Conservation (phyloP, 1,284 basidiomycete genomes). For the Irpex lacteus region DNA sequence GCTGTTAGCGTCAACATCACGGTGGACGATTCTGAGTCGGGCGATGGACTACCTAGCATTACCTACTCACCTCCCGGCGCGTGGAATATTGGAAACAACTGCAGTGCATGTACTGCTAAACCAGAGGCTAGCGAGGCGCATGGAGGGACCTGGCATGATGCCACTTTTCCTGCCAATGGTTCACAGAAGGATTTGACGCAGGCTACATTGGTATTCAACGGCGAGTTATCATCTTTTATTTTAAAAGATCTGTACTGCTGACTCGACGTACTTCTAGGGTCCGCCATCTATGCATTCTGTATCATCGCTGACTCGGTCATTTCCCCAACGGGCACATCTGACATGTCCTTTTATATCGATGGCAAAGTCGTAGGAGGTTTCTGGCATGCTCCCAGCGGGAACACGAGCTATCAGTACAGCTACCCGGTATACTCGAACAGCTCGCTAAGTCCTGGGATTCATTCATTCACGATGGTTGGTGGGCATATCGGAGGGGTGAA, state of each 20-base stretch:
- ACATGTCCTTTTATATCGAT: background rate
- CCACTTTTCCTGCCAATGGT: background rate
- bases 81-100: constrained; percentile 8
- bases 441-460: background rate
- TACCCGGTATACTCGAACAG: background rate
- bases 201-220: constrained; percentile 22
- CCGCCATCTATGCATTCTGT: constrained; percentile 18
- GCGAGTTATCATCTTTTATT: background rate
- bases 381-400: background rate
- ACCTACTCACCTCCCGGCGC: constrained; percentile 26
- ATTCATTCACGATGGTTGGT: constrained; percentile 15
- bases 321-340: background rate
- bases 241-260: background rate
- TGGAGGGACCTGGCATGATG: constrained; percentile 12
- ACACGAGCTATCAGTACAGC: background rate
- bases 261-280: constrained; percentile 18
- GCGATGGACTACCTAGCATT: background rate
- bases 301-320: background rate
- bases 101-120: constrained; percentile 8
- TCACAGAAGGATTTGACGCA: constrained; percentile 2
- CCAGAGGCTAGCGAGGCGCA: constrained; percentile 5
- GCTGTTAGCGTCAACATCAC: background rate
- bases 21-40: background rate
- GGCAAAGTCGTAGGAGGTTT: background rate
- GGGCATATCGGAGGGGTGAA: constrained; percentile 12